A percentile compares a stretch with the other conserved stretches of the same genome.
Evolutionary conservation across 1,139 yeast species (phyloP).

Genomic region (Taphrina pruni): DNA sequence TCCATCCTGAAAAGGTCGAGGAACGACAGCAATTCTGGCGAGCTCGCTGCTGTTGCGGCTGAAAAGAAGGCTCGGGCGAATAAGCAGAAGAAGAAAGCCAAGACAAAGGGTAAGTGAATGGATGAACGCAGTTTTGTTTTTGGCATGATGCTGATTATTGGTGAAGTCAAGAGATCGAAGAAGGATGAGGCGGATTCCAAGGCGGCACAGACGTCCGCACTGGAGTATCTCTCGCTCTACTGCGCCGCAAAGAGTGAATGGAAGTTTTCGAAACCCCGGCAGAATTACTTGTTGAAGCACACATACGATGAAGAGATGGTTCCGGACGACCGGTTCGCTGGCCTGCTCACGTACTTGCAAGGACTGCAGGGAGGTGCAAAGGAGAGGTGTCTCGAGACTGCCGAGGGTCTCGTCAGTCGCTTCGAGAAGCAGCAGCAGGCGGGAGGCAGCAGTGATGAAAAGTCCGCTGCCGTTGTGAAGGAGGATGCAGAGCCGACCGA

Average conservation of each 20-base stretch:
- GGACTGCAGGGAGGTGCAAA: slow-evolving; percentile 30
- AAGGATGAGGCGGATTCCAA: slow-evolving; percentile 31
- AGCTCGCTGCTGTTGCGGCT: not conserved
- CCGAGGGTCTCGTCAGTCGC: slow-evolving; percentile 14
- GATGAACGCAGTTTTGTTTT: too few relatives aligned
- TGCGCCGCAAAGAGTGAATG: slow-evolving; percentile 8
- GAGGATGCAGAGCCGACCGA: not conserved
- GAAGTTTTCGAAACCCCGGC: slow-evolving; percentile 38
- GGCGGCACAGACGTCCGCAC: slow-evolving; percentile 22
- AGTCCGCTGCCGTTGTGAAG: too few relatives aligned
- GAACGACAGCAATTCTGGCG: not conserved
- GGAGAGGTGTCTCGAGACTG: slow-evolving; percentile 22
- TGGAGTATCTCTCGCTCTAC: slow-evolving; percentile 23
- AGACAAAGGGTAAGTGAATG: slow-evolving; percentile 15
- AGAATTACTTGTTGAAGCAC: slow-evolving; percentile 31
- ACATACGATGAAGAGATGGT: slow-evolving; percentile 15
- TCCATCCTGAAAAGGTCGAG: slow-evolving; percentile 3
- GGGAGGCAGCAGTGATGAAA: not conserved
- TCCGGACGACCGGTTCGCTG: slow-evolving; percentile 8
- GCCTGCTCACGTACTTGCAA: slow-evolving; percentile 11
- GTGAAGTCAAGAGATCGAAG: slow-evolving; percentile 15
- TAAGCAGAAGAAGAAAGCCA: slow-evolving; percentile 24
- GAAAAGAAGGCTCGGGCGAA: slow-evolving; percentile 14
- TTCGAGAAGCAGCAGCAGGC: slow-evolving; percentile 14
- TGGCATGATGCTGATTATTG: not conserved